Evolutionary conservation across 371 early-diverging fungal species (phyloP), one percentile per base, ranked within the genome.

Genomic region (Mucor velutinosus): DNA sequence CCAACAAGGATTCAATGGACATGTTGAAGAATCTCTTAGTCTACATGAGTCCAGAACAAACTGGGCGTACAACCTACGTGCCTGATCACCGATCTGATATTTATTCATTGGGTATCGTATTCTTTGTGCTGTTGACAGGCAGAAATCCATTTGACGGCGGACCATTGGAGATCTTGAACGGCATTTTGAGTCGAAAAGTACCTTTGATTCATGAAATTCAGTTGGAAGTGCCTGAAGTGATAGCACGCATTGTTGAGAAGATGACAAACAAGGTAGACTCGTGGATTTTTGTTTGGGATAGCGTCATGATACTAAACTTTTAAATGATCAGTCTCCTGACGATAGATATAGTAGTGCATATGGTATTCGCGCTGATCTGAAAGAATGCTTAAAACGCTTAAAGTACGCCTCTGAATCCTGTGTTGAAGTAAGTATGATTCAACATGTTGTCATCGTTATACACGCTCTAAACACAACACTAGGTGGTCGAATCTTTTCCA

Each of bases 11-110:
- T n/a, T 73, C 70, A 0, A 64, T 81, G 61, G 61, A 56, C 4
- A 58, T 71, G 49, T 60, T 77, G 51, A 65, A 69, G 25, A 71
- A 69, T 23, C 35, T 77, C 17, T 58, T 82, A n/a, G 69, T 74
- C 17, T 79, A 72, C 55, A 74, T 82, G 72, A 79, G 79, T 49
- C 79, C 79, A 29, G 86, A 87, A 56, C 86, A 87, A 61, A 87
- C 86, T 1, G 87, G 87, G 6, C 76, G 87, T 49, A 86, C 87
- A 5, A 83, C 79, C 60, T 84, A 86, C 27, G 73, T 78, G 55
- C 83, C 85, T 59, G 87, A 87, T 65, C 85, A 85, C 62, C 75
- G 87, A 21, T 80, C 86, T 0, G 87, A 87, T 60, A 81, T 87
- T 5, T 87, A 87, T 62, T 86, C 82, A 0, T 63, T 87, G 5